Conservation (phyloP, 495 filamentous ascomycete genomes). For the Aspergillus bridgeri region DNA sequence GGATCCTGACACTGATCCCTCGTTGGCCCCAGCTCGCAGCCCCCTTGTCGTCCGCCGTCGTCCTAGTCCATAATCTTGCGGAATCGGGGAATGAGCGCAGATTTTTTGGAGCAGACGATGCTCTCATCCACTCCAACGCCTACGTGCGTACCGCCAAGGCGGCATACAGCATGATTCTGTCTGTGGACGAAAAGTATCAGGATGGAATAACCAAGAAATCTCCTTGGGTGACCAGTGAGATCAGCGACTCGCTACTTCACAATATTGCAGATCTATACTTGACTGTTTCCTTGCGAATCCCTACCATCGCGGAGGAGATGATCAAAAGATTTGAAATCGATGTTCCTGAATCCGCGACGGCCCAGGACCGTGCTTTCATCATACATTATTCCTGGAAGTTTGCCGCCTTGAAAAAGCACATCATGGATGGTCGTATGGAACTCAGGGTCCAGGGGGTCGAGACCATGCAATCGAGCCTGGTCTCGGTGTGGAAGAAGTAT, state of each 20-base stretch:
- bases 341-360: conserved; percentile 31
- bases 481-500: conserved; percentile 55
- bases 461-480: conserved; percentile 67
- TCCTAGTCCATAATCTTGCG: conserved; percentile 20
- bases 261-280: conserved; percentile 25
- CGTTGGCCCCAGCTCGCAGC: conserved; percentile 24
- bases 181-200: conserved; percentile 34
- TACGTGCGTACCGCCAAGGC: conserved; percentile 15
- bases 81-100: conserved; percentile 24
- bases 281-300: conserved; percentile 20
- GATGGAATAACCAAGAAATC: conserved; percentile 38
- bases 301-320: conserved; percentile 27
- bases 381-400: conserved; percentile 69
- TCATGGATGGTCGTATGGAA: conserved; percentile 85
- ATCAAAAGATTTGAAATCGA: conserved; percentile 36
- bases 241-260: conserved; percentile 31
- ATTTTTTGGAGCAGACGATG: conserved; percentile 15
- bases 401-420: conserved; percentile 61
- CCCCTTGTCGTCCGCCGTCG: conserved; percentile 19
- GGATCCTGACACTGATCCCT: conserved; percentile 23
- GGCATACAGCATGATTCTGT: conserved; percentile 28
- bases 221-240: conserved; percentile 35
- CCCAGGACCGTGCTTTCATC: conserved; percentile 34
- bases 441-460: conserved; percentile 71
- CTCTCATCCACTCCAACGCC: conserved; percentile 15